phyloP scores from a whole-genome alignment of 257 asterid genomes.

The Perilla frutescens region DNA sequence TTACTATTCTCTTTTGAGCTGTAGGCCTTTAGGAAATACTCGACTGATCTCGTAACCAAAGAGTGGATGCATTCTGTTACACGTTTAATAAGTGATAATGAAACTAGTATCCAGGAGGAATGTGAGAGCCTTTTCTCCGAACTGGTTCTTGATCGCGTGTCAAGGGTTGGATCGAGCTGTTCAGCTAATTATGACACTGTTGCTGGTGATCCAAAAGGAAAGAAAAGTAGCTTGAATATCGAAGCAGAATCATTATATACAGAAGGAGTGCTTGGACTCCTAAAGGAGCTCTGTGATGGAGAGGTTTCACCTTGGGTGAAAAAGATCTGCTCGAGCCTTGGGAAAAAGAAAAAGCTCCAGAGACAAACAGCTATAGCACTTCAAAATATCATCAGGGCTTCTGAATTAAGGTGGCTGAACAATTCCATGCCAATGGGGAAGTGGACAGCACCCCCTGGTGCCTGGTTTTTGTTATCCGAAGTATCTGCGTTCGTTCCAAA shows the following conservation, averaged over 20 bases:
- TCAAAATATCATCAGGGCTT: slow-evolving; percentile 68
- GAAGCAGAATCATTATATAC: slow-evolving; percentile 48
- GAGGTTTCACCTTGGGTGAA: slow-evolving; percentile 94
- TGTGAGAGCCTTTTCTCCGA: slow-evolving; percentile 85
- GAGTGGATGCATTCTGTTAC: slow-evolving; percentile 94
- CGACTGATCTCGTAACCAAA: slow-evolving; percentile 56
- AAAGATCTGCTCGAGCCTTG: slow-evolving; percentile 84
- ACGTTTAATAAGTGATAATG: slow-evolving; percentile 78
- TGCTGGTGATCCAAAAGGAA: slow-evolving; percentile 40
- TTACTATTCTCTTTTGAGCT: slow-evolving; percentile 24
- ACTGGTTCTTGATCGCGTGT: slow-evolving; percentile 72
- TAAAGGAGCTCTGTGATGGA: slow-evolving; percentile 74
- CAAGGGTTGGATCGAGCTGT: slow-evolving; percentile 53
- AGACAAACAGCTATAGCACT: slow-evolving; percentile 67
- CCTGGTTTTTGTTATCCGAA: slow-evolving; percentile 93
- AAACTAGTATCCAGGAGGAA: slow-evolving; percentile 97
- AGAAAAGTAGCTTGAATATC: slow-evolving; percentile 33
- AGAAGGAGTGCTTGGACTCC: slow-evolving; percentile 55
- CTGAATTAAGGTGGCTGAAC: slow-evolving; percentile 73
- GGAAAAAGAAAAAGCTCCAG: slow-evolving; percentile 80
- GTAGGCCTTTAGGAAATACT: slow-evolving; percentile 79
- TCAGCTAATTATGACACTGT: slow-evolving; percentile 36
- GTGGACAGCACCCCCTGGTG: slow-evolving; percentile 97
- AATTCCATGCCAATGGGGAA: slow-evolving; percentile 64
- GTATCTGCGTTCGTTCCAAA: slow-evolving; percentile 78